Base-by-base conservation (phyloP, 2,329 filamentous ascomycete genomes). In the Bipolaris zeicola region DNA sequence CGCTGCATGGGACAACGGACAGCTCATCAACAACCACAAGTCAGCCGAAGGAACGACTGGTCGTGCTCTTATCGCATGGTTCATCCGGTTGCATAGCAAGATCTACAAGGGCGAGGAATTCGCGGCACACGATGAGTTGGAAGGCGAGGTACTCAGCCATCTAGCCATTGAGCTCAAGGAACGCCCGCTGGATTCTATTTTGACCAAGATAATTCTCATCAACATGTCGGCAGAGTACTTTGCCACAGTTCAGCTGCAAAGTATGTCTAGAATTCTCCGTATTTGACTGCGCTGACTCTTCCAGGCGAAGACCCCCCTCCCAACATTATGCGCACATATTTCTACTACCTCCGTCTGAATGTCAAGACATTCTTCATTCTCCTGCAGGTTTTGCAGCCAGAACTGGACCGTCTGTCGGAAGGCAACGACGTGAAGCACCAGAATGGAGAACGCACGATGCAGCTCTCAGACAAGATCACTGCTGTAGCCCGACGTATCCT, bases 171-270 rank as follows among this genome's bases (percentile, higher is more conserved):
- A 91, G 28, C 80, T 95, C 26, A 92, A 90, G 71, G 85, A 87
- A 59, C 83, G 87, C 8, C 83, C 85, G 1, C 81, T 89, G 46
- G 85, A 88, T 42, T 82, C 82, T 11, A 83, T 86, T 11, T 75
- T 97, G 26, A 84, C 90, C 60, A 95, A 92, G 72, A 89, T 97
- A 76, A 85, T 91, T 5, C 80, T 97, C 42, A 87, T 94, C 64
- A 98, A 96, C 68, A 89, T 98, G 60, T 87, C 91, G 5, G 91
- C 93, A 6, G 91, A 95, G 73, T 85, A 89, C 62, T 83, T 91
- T 69, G 89, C 91, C 41, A 82, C 81, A 28, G 78, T 84, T 22
- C 85, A 84, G 64, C 82, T 88, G 58, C 79, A 81, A 72, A 78
- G 88, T 87, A 67, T 42, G 68, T 80, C 13, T 1, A 7, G 16